Percentiles rank a stretch among this genome's conserved stretches.
Conservation (phyloP, 2,329 filamentous ascomycete genomes). For the Paecilomyces variotii region DNA sequence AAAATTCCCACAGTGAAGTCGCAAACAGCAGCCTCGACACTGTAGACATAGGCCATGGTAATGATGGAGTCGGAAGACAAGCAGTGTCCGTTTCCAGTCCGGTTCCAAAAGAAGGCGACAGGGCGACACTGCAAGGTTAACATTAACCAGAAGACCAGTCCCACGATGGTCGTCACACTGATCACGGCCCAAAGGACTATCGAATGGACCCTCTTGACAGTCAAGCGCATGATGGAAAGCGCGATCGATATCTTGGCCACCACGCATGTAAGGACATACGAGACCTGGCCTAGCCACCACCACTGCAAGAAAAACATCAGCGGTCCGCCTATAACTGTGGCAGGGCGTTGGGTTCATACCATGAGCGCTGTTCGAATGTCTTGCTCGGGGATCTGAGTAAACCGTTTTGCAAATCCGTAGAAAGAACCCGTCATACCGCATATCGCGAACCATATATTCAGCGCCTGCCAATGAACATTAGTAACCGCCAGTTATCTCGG, state of each 20-base stretch:
- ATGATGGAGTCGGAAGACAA: slow-evolving; percentile 41
- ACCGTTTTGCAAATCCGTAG: slow-evolving; percentile 23
- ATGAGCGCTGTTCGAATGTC: slow-evolving; percentile 25
- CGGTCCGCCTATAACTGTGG: background rate
- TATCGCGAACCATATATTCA: slow-evolving; percentile 27
- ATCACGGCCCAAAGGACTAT: slow-evolving; percentile 42
- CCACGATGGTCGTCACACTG: slow-evolving; percentile 36
- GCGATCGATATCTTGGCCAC: slow-evolving; percentile 46
- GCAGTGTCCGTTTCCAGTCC: slow-evolving; percentile 30
- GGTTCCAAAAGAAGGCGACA: slow-evolving; percentile 44
- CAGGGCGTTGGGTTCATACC: slow-evolving; percentile 13
- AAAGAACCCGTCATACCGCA: slow-evolving; percentile 27
- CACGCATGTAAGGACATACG: slow-evolving; percentile 43
- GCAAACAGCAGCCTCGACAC: slow-evolving; percentile 38
- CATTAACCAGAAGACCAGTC: slow-evolving; percentile 44
- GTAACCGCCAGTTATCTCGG: background rate
- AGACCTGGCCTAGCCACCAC: slow-evolving; percentile 52
- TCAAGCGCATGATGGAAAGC: slow-evolving; percentile 47
- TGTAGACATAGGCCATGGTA: slow-evolving; percentile 46
- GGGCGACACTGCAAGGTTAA: slow-evolving; percentile 48
- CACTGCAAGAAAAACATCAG: slow-evolving; percentile 15
- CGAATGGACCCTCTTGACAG: slow-evolving; percentile 38
- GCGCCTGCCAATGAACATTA: slow-evolving; percentile 10
- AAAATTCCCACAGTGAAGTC: slow-evolving; percentile 48
- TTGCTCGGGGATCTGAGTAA: slow-evolving; percentile 7